These are phyloP conservation scores for Geotrichum carabidarum DNA, from an alignment of 1,139 yeast species.

Conservation along the genomic window DNA sequence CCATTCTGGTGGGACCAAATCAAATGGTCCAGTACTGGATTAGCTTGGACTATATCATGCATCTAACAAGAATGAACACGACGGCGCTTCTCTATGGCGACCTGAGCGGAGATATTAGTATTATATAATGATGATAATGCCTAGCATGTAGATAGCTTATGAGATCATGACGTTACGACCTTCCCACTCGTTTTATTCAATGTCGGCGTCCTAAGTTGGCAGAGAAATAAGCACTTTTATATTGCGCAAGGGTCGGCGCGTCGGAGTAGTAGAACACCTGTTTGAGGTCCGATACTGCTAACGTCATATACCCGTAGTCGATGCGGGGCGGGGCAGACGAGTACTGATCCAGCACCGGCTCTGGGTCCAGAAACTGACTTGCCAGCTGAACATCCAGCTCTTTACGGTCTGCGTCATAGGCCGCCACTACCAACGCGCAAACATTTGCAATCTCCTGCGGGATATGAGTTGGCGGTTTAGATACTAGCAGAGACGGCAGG, in stretches of 20 bases:
- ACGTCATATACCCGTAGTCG: constrained; percentile 6
- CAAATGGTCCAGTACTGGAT: constrained; percentile 21
- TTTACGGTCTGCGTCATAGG: background rate
- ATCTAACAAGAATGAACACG: constrained; percentile 18
- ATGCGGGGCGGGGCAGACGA: background rate
- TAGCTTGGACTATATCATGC: constrained; percentile 18
- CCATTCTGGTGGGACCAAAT: constrained; percentile 27
- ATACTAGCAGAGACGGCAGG: background rate
- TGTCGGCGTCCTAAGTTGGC: background rate
- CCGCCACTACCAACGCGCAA: constrained; percentile 8
- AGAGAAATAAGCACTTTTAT: constrained; percentile 7
- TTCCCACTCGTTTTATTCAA: too few species aligned
- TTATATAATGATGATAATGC: too few species aligned
- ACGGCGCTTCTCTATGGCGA: background rate
- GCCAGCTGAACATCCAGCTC: constrained; percentile 6
- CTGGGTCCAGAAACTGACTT: constrained; percentile 9
- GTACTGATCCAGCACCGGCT: constrained; percentile 5
- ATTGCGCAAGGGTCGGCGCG: constrained; percentile 4
- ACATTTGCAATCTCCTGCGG: background rate
- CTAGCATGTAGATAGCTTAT: too few species aligned
- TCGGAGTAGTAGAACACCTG: constrained; percentile 1
- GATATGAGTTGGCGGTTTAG: background rate
- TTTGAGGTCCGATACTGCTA: background rate
- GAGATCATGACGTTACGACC: too few species aligned
- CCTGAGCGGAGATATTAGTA: too few species aligned